Evolutionary conservation across 192 early-diverging fungal species (phyloP), one percentile per base, ranked within the genome.

Genomic region (Lobosporangium transversale): DNA sequence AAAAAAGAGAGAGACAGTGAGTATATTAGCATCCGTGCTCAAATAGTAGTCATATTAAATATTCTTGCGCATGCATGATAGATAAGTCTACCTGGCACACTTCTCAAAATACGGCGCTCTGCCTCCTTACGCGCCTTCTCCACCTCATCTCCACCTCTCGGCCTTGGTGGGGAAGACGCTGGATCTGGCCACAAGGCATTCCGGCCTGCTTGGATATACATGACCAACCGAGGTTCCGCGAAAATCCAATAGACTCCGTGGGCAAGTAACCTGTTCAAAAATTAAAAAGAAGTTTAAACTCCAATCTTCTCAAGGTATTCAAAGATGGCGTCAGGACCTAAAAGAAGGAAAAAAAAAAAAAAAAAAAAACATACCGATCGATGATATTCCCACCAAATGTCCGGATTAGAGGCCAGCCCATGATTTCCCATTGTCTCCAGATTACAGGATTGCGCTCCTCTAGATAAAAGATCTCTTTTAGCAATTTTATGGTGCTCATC

Each of bases 1-100:
- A 50, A 24, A 47, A 6, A n/a, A 12, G 23, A 18, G 4, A 7
- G 27, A 23, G 23, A 24, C n/a, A 18, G 14, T 27, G 23, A 26
- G 55, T 35, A 57, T 14, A 31, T 20, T n/a, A 27, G 3, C 32
- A 10, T 47, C 27, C 17, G 36, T 53, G 21, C 30, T 4, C 3
- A 27, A 50, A 50, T 3, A 17, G 27, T 20, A 50, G 48, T 3
- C 9, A 26, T 50, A 3, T 2, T 42, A 42, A 45, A 4, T n/a
- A 12, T 61, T n/a, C n/a, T n/a, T n/a, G n/a, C n/a, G n/a, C n/a
- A n/a, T n/a, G n/a, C n/a, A n/a, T n/a, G n/a, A n/a, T n/a, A n/a
- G n/a, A n/a, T n/a, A n/a, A n/a, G n/a, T n/a, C n/a, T 81, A 85
- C 80, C 75, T 58, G 84, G 84, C 15, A 86, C 62, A 23, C 79